These are phyloP conservation scores for Penicillium malachiteum DNA, from an alignment of 495 filamentous ascomycete genomes.

Conservation along the genomic window DNA sequence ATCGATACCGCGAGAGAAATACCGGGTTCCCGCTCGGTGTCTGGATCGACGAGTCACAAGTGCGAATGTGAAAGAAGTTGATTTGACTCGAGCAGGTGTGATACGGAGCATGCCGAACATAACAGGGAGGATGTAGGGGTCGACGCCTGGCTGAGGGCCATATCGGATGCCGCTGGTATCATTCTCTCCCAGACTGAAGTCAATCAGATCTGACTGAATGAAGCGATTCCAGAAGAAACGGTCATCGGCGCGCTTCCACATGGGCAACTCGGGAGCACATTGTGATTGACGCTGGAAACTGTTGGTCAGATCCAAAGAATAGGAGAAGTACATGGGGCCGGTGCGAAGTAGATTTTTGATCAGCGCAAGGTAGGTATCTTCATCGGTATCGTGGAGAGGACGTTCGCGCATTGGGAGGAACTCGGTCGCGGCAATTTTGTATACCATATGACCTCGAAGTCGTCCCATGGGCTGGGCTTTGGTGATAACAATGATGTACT, in stretches of 20 bases:
- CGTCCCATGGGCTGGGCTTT: conserved; percentile 89
- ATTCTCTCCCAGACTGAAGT: conserved; percentile 62
- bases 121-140: conserved; percentile 91
- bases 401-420: conserved; percentile 93
- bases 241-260: conserved; percentile 93
- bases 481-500: conserved; percentile 94
- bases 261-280: conserved; percentile 61
- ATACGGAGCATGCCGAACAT: conserved; percentile 95
- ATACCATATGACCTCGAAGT: conserved; percentile 88
- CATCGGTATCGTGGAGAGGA: conserved; percentile 84
- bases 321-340: conserved; percentile 96
- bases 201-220: conserved; percentile 84
- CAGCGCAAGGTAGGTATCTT: conserved; percentile 82
- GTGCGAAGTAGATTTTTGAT: conserved; percentile 75
- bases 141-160: conserved; percentile 70
- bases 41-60: conserved; percentile 86
- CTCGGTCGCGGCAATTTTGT: conserved; percentile 87
- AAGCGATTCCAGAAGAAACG: conserved; percentile 99
- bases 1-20: conserved; percentile 91
- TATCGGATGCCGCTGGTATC: conserved; percentile 49
- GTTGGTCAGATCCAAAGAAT: conserved; percentile 92
- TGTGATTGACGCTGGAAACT: conserved; percentile 89
- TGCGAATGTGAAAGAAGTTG: conserved; percentile 76
- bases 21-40: conserved; percentile 84
- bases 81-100: conserved; percentile 73